Base-by-base conservation (phyloP, 225 moss, liverwort and hornwort genomes). In the Sphagnum tenellum region DNA sequence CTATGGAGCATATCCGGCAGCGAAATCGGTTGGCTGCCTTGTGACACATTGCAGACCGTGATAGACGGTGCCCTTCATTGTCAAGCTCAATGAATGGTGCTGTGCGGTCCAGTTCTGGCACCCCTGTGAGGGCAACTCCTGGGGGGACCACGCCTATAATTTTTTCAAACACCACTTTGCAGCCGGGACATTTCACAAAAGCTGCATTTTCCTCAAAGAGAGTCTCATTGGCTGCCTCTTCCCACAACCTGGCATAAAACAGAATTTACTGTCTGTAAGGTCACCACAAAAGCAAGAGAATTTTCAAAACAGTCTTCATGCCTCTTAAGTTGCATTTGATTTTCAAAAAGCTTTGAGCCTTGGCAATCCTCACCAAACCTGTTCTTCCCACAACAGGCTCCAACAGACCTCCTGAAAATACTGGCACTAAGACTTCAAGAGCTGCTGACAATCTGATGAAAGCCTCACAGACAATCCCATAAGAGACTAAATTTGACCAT, bases 91-190 rank as follows among this genome's bases (percentile, higher is more conserved):
- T 74, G 56, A 79, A 86, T 45, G 86, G 86, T 62, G 69, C 76
- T 67, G 86, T 87, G 57, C 82, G 75, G 59, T 82, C 86, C 5
- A 87, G 72, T 66, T 87, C 86, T 8, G 86, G 86, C 59, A 82
- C 86, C 29, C 86, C 86, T 67, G 86, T 75, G 9, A 77, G 76
- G 5, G 86, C 86, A 61, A 87, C 64, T 64, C 82, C 83, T 49
- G 80, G 87, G 49, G 83, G 83, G 58, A 83, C 67, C 8, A 74
- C 74, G 46, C 78, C 76, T 55, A 71, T 68, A 64, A 87, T 76
- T 69, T 87, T 87, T 71, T 87, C 87, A 68, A 87, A 81, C 47
- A 83, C 70, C 64, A 79, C 69, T 50, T 67, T 70, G 67, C 87
- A 87, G 44, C 87, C 83, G 29, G 87, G 87, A 63, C 87, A 87